A percentile compares a stretch with the other conserved stretches of the same genome.
Conservation (phyloP, 2,329 filamentous ascomycete genomes). For the Biscogniauxia sp. region DNA sequence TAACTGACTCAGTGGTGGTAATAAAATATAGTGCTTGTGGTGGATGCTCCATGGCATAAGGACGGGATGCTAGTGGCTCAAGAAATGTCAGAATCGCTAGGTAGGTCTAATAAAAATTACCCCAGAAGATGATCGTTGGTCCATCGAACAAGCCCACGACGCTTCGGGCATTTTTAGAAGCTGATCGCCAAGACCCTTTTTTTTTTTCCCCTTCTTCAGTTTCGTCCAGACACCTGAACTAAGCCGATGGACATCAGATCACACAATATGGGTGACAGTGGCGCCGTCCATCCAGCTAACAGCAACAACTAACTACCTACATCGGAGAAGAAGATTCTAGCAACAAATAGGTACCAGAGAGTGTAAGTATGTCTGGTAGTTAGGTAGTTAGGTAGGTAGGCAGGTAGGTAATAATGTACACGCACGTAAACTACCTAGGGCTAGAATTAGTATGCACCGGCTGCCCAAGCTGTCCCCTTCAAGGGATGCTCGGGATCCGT, state of each 20-base stretch:
- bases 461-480: background rate
- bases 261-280: background rate
- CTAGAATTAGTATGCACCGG: too few species aligned
- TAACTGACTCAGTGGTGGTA: conserved; percentile 3
- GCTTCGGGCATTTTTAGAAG: background rate
- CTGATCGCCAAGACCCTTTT: background rate
- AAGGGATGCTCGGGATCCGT: background rate
- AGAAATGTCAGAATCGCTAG: background rate
- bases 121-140: background rate
- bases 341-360: background rate
- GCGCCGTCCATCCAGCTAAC: background rate
- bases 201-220: background rate
- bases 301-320: background rate
- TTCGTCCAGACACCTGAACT: background rate
- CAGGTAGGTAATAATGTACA: too few species aligned
- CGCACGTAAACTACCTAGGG: too few species aligned
- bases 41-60: conserved; percentile 9
- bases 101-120: background rate
- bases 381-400: background rate
- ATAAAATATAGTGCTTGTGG: conserved; percentile 2
- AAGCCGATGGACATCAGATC: background rate
- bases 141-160: background rate
- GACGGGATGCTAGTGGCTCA: background rate
- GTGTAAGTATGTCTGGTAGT: too few species aligned
- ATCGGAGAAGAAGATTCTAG: background rate